Evolutionary conservation across 306 rosid genomes (phyloP).

Genomic region (Corylus avellana): DNA sequence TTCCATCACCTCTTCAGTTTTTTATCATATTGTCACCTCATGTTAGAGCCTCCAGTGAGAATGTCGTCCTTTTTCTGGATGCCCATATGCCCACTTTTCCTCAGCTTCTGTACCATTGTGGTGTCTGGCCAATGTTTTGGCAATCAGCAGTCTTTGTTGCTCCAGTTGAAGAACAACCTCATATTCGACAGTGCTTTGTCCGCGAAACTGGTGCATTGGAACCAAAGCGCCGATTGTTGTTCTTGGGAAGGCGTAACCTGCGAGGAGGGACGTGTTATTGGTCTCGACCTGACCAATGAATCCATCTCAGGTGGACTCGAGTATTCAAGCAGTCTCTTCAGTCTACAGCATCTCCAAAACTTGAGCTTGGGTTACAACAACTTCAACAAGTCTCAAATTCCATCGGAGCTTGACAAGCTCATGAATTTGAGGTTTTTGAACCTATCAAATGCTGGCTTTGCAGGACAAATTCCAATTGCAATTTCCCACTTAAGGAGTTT

Average conservation of each 20-base stretch:
- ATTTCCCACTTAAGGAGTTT: slow-evolving; percentile 45
- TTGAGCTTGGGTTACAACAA: slow-evolving; percentile 34
- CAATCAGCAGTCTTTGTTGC: not conserved
- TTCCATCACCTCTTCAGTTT: too few relatives aligned
- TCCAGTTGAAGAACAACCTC: not conserved
- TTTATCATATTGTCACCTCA: too few relatives aligned
- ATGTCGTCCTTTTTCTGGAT: not conserved
- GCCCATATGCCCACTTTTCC: not conserved
- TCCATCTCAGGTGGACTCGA: slow-evolving; percentile 30
- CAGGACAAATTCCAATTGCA: slow-evolving; percentile 39
- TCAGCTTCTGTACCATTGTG: not conserved
- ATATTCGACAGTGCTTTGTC: not conserved
- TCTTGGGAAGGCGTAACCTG: too few relatives aligned
- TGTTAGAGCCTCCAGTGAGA: slow-evolving; percentile 21
- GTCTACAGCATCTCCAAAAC: slow-evolving; percentile 29
- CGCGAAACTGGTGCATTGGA: not conserved
- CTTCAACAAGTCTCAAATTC: slow-evolving; percentile 23
- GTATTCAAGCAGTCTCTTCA: slow-evolving; percentile 32
- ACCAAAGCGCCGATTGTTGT: slow-evolving; percentile 19
- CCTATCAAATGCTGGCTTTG: slow-evolving; percentile 40
- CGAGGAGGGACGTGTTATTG: too few relatives aligned
- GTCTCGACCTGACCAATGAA: too few relatives aligned
- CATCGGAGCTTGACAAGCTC: slow-evolving; percentile 35
- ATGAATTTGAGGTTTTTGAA: slow-evolving; percentile 28
- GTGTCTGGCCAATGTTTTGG: not conserved